Percentiles rank a stretch among this genome's conserved stretches.
These are phyloP conservation scores for Periconia macrospinosa DNA, from an alignment of 2,329 filamentous ascomycete species.

Conservation along the genomic window DNA sequence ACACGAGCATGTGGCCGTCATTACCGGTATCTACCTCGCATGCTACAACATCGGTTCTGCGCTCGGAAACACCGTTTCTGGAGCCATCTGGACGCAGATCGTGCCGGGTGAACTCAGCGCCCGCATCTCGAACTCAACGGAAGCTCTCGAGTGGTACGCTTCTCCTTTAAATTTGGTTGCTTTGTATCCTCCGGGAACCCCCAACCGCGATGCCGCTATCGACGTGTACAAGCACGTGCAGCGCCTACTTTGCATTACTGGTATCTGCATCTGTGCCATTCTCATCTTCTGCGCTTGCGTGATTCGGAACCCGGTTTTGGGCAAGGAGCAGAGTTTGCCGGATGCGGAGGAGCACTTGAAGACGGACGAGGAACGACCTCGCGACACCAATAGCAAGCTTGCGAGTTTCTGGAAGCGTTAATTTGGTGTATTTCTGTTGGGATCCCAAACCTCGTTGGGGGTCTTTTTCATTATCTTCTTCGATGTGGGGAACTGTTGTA, in stretches of 20 bases:
- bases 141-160: slow-evolving; percentile 46
- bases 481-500: no score
- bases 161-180: slow-evolving; percentile 45
- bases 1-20: slow-evolving; percentile 62
- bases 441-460: no score
- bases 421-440: background rate
- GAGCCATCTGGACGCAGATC: slow-evolving; percentile 63
- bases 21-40: slow-evolving; percentile 65
- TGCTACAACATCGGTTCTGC: slow-evolving; percentile 66
- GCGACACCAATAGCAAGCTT: slow-evolving; percentile 3
- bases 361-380: background rate
- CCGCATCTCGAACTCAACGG: slow-evolving; percentile 43
- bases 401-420: slow-evolving; percentile 8
- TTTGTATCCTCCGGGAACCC: slow-evolving; percentile 49
- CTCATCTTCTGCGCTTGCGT: slow-evolving; percentile 51
- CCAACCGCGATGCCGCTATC: slow-evolving; percentile 48
- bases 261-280: slow-evolving; percentile 52
- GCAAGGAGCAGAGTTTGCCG: slow-evolving; percentile 49
- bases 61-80: slow-evolving; percentile 62
- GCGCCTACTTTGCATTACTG: slow-evolving; percentile 53
- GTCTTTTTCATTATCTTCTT: no score
- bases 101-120: slow-evolving; percentile 48
- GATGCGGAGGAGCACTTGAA: slow-evolving; percentile 39
- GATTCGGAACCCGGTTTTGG: slow-evolving; percentile 51
- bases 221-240: slow-evolving; percentile 51